Base-by-base conservation (phyloP, 108 stramenopile species). In the Schizochytrium sp. region DNA sequence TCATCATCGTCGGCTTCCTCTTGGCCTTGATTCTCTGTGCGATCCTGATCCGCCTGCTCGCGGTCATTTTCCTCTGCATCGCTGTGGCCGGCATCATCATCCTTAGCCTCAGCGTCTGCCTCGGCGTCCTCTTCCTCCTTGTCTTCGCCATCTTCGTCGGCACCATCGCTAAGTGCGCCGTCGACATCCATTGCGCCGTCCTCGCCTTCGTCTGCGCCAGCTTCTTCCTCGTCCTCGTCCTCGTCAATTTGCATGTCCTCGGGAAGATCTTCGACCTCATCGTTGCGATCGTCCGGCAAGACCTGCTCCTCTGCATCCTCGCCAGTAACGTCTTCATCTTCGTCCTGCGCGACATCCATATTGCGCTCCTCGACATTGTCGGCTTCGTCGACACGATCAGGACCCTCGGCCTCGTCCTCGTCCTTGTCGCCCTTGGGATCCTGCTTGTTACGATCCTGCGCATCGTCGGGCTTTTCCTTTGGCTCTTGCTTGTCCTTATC, bases 301-400 rank as follows among this genome's bases (percentile, higher is more conserved):
- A 93, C 88, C 44, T 93, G 87, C 48, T 92, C 94, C 25, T 94
- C 91, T 23, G 91, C 93, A n/a, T 91, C 87, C n/a, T 92, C 90
- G 4, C 92, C 91, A 5, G 94, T 89, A 18, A 76, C 90, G 28
- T 89, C 92, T 44, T 95, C 96, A 28, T 93, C 91, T 23, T 96
- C 97, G 88, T 95, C 97, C 53, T 96, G 95, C 5, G 91, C 93
- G 28, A 96, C 96, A 18, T 95, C 96, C 60, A 87, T 88, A 60
- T 95, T 95, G 57, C 95, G 95, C 60, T 95, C 96, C 58, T 96
- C 92, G 12, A 88, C 83, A 10, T 93, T 93, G 0, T 90, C 92
- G 8, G 83, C 57, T 0, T 57, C 89, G 29, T 88, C 91, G 18
- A 72, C 90, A 4, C 58, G 23, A 21, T 89, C 90, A 34, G 53